phyloP scores from a whole-genome alignment of 805 yeast genomes.

The Candida stauntonica region DNA sequence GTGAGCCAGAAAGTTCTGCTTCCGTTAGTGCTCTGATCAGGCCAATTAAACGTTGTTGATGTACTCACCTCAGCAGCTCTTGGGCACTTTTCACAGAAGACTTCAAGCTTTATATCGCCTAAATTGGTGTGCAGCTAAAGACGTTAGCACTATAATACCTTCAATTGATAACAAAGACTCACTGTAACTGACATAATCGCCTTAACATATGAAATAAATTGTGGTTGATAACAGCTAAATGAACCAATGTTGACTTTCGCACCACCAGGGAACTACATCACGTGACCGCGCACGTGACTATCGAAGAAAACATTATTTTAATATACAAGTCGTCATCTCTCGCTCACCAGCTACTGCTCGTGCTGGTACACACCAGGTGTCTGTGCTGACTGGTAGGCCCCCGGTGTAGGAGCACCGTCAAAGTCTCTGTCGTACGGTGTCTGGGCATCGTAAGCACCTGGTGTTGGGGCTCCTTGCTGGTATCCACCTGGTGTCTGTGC shows the following conservation, averaged over 20 bases:
- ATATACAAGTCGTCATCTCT: neutral
- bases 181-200: constrained; percentile 27
- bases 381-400: constrained; percentile 11
- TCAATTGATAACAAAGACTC: neutral
- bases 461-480: constrained; percentile 35
- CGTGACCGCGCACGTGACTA: too few species aligned
- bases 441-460: constrained; percentile 30
- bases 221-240: too few species aligned
- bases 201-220: too few species aligned
- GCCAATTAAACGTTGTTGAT: too few species aligned
- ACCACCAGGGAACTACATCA: too few species aligned
- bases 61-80: constrained; percentile 33
- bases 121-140: constrained; percentile 33
- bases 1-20: constrained; percentile 39
- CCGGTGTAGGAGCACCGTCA: constrained; percentile 13
- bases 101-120: constrained; percentile 37
- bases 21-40: too few species aligned
- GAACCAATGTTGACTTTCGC: too few species aligned
- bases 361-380: constrained; percentile 8
- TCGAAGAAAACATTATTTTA: too few species aligned
- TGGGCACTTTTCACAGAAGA: constrained; percentile 37
- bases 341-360: neutral
- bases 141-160: neutral
- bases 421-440: constrained; percentile 12
- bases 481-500: constrained; percentile 30